phyloP scores from a whole-genome alignment of 2,329 filamentous ascomycete species.

The Exophiala xenobiotica region DNA sequence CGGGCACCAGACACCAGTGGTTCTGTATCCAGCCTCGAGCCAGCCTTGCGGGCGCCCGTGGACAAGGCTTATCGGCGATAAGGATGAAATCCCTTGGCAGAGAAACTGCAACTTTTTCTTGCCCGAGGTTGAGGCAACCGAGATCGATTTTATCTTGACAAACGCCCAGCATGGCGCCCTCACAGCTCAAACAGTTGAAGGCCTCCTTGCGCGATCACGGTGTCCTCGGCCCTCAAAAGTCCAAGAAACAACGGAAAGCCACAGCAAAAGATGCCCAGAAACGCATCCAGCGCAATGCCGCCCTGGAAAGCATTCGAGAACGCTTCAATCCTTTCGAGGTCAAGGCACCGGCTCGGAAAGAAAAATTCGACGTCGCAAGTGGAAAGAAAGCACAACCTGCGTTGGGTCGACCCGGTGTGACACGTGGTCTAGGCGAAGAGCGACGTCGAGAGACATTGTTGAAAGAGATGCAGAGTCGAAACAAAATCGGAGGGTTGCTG shows the following conservation, averaged over 20 bases:
- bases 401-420: conserved; percentile 74
- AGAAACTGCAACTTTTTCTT: background rate
- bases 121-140: background rate
- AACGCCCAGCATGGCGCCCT: conserved; percentile 71
- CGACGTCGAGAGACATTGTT: conserved; percentile 77
- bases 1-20: too few relatives aligned
- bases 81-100: conserved; percentile 2
- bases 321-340: conserved; percentile 98
- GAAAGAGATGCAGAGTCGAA: conserved; percentile 83
- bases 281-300: conserved; percentile 71
- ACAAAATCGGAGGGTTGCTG: conserved; percentile 88
- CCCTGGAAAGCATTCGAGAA: conserved; percentile 83
- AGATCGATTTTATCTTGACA: background rate
- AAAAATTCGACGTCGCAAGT: conserved; percentile 82
- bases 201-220: conserved; percentile 85
- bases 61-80: background rate
- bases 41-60: too few relatives aligned
- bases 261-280: conserved; percentile 69
- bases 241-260: conserved; percentile 88
- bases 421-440: conserved; percentile 84
- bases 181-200: conserved; percentile 94
- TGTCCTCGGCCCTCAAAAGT: conserved; percentile 85
- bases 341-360: conserved; percentile 72
- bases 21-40: too few relatives aligned
- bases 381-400: conserved; percentile 57